Base-by-base conservation (phyloP, 805 yeast species). In the Kuraishia borneana region DNA sequence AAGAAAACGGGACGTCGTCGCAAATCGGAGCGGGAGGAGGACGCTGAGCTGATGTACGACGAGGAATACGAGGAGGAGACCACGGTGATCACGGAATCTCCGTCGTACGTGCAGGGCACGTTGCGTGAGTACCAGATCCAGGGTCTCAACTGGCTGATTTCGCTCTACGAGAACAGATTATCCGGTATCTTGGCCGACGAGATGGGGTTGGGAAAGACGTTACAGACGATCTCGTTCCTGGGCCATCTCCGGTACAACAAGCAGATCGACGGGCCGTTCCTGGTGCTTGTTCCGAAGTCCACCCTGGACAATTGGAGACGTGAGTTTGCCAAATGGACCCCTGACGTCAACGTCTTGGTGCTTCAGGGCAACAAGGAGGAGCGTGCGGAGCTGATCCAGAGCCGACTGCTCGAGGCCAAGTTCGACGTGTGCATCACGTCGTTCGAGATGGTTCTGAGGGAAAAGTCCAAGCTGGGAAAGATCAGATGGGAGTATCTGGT, bases 11-110 rank as follows among this genome's bases (percentile, higher is more conserved):
- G 43, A 19, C 76, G 92, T 32, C 75, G 83, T 36, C 70, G 96
- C 42, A 92, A 88, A 49, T 76, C 95, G 0, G 97, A 92, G 56
- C 81, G 84, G 56, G 96, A 89, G 54, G 98, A 89, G 57, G 97
- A 89, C 54, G 94, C 85, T 2, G 96, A 89, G 54, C 65, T 89
- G 38, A 67, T 89, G 48, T 73, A 76, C 37, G 95, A 82, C 38
- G 96, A 85, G 54, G 84, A 73, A 41, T 73, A 63, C 32, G 83
- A 70, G 41, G 70, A 63, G 31, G 73, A 68, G 25, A 63, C 78
- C 3, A 76, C 85, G 0, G 79, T 82, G n/a, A 64, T 89, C 34
- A 80, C 94, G 0, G 95, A 84, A 48, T 74, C 89, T 0, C 98
- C 98, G 0, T 63, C 74, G 3, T 89, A 68, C 50, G 61, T 89